These are phyloP conservation scores for Prillingera fragicola DNA, from an alignment of 1,284 basidiomycete species.

Conservation along the genomic window DNA sequence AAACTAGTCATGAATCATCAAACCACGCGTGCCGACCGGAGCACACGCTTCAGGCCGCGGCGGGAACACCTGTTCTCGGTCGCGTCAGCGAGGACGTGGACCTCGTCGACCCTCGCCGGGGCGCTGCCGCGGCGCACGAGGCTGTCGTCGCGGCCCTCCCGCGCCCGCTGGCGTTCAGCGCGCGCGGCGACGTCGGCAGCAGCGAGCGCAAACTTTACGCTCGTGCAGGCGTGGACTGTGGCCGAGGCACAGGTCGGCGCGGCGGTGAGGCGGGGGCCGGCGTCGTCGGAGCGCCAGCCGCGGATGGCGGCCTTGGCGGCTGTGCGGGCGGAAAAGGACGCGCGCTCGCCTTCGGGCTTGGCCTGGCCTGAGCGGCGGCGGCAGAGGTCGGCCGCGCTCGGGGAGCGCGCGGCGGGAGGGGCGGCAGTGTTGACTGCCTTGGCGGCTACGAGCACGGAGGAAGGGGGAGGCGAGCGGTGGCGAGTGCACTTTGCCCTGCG, in stretches of 20 bases:
- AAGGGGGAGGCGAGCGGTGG: conserved; percentile 31
- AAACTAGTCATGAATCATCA: neutral
- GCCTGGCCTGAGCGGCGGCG: conserved; percentile 10
- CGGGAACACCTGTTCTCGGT: neutral
- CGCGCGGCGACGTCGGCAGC: neutral
- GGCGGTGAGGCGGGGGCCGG: neutral
- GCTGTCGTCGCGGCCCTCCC: neutral
- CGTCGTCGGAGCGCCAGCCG: conserved; percentile 13
- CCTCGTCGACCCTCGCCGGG: conserved; percentile 14
- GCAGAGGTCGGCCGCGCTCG: conserved; percentile 28
- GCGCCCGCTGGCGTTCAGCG: neutral
- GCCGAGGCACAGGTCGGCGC: neutral
- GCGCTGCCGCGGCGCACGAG: conserved; percentile 12
- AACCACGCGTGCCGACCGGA: neutral
- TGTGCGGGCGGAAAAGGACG: too few relatives aligned
- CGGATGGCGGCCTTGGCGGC: neutral
- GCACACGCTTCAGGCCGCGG: conserved; percentile 1
- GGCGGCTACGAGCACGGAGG: neutral
- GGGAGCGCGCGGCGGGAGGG: conserved; percentile 28
- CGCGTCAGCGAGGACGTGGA: conserved; percentile 8
- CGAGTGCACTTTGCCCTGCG: conserved; percentile 15
- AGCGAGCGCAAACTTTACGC: conserved; percentile 1
- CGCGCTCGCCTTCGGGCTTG: neutral
- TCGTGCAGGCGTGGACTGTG: neutral
- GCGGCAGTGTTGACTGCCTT: neutral